These are phyloP conservation scores for Dendryphion nanum DNA, from an alignment of 2,329 filamentous ascomycete species.

Conservation along the genomic window DNA sequence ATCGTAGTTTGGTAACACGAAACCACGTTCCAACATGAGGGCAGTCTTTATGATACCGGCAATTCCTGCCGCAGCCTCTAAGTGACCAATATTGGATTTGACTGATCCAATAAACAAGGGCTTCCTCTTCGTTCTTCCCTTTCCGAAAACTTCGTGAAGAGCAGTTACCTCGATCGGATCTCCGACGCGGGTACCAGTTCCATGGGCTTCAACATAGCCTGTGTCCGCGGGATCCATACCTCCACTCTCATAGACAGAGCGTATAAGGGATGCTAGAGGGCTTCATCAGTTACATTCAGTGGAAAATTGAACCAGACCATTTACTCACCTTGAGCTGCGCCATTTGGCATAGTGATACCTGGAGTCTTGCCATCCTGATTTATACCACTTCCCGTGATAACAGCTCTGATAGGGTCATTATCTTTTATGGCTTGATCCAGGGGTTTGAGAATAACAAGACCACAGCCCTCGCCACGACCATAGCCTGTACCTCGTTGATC, in stretches of 20 bases:
- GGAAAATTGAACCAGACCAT: neutral
- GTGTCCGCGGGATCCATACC: conserved; percentile 24
- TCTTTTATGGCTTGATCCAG: conserved; percentile 57
- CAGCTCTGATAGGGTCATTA: conserved; percentile 51
- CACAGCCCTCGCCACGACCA: conserved; percentile 63
- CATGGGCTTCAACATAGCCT: conserved; percentile 31
- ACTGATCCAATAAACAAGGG: conserved; percentile 27
- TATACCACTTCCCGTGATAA: conserved; percentile 43
- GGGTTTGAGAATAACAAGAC: conserved; percentile 58
- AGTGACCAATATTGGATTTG: conserved; percentile 34
- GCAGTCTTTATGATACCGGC: conserved; percentile 40
- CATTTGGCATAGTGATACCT: conserved; percentile 59
- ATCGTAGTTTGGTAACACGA: conserved; percentile 39
- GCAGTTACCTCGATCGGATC: conserved; percentile 31
- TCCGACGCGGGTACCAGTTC: conserved; percentile 57
- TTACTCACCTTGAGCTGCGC: conserved; percentile 45
- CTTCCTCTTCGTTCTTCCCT: conserved; percentile 15
- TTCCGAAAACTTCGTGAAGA: conserved; percentile 20
- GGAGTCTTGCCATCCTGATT: conserved; percentile 56
- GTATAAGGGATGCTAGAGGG: conserved; percentile 15
- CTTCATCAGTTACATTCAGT: conserved; percentile 1
- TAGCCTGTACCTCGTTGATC: conserved; percentile 61
- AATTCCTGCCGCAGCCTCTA: conserved; percentile 25
- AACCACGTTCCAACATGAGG: conserved; percentile 41
- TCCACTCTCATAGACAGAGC: conserved; percentile 17